These are phyloP conservation scores for Trichoderma afroharzianum DNA, from an alignment of 2,329 filamentous ascomycete species.

Conservation along the genomic window DNA sequence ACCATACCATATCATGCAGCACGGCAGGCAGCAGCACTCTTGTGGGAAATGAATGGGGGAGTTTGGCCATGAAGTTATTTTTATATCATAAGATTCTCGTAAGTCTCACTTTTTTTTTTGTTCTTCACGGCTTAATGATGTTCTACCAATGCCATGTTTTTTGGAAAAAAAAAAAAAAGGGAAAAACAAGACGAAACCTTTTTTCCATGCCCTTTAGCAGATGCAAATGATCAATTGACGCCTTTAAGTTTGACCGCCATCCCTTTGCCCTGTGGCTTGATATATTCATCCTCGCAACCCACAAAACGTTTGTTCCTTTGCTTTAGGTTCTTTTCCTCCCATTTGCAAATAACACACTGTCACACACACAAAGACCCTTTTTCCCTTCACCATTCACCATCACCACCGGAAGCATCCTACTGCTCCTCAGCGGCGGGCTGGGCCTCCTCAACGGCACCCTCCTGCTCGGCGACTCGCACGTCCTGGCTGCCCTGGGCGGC, in stretches of 20 bases:
- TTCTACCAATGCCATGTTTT: conserved; percentile 33
- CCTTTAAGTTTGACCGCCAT: conserved; percentile 37
- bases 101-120: conserved; percentile 33
- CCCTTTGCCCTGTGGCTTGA: conserved; percentile 23
- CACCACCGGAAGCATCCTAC: conserved; percentile 26
- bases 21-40: neutral
- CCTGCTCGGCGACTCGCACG: conserved; percentile 57
- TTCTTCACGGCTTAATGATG: conserved; percentile 27
- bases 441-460: conserved; percentile 51
- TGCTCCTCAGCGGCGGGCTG: conserved; percentile 38
- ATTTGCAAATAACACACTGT: conserved; percentile 19
- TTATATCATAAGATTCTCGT: conserved; percentile 25
- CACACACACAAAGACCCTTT: conserved; percentile 24
- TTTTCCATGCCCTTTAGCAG: conserved; percentile 36
- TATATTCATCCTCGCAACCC: conserved; percentile 13
- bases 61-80: conserved; percentile 9
- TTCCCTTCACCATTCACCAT: conserved; percentile 19
- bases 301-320: neutral
- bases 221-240: conserved; percentile 44
- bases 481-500: conserved; percentile 59
- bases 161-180: neutral
- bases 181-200: conserved; percentile 38
- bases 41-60: neutral
- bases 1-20: neutral
- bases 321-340: conserved; percentile 10